Evolutionary conservation across 2,329 filamentous ascomycete species (phyloP).

Genomic region (Bipolaris zeicola): DNA sequence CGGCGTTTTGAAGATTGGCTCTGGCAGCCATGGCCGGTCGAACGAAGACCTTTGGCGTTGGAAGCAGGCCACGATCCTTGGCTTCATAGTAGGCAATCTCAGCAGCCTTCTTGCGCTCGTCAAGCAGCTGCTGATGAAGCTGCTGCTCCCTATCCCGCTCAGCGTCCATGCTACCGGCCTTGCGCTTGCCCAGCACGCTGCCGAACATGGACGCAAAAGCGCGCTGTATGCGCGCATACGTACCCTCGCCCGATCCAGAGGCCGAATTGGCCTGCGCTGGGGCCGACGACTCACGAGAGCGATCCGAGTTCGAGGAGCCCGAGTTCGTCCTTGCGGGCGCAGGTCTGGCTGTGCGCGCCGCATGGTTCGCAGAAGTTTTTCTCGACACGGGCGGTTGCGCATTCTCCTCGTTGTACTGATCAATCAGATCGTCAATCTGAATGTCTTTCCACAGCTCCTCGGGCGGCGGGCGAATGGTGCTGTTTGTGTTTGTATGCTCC

Average conservation of each 20-base stretch:
- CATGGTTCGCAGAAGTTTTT: constrained; percentile 9
- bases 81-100: constrained; percentile 41
- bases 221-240: constrained; percentile 38
- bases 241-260: constrained; percentile 23
- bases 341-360: constrained; percentile 1
- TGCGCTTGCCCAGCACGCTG: constrained; percentile 40
- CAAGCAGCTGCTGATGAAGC: constrained; percentile 20
- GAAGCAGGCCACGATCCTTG: constrained; percentile 42
- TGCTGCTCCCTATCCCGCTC: constrained; percentile 23
- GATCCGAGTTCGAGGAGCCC: constrained; percentile 5
- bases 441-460: constrained; percentile 38
- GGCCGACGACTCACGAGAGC: constrained; percentile 5
- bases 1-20: constrained; percentile 7
- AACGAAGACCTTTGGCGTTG: constrained; percentile 40
- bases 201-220: constrained; percentile 34
- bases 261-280: constrained; percentile 6
- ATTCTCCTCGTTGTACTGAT: constrained; percentile 34
- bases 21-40: constrained; percentile 26
- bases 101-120: constrained; percentile 37
- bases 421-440: constrained; percentile 31
- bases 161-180: constrained; percentile 31
- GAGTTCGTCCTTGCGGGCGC: constrained; percentile 1
- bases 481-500: constrained; percentile 40
- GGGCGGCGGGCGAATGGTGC: constrained; percentile 38
- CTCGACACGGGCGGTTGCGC: constrained; percentile 19